These are phyloP conservation scores for Globisporangium spiculum DNA, from an alignment of 352 stramenopile species.

Conservation along the genomic window DNA sequence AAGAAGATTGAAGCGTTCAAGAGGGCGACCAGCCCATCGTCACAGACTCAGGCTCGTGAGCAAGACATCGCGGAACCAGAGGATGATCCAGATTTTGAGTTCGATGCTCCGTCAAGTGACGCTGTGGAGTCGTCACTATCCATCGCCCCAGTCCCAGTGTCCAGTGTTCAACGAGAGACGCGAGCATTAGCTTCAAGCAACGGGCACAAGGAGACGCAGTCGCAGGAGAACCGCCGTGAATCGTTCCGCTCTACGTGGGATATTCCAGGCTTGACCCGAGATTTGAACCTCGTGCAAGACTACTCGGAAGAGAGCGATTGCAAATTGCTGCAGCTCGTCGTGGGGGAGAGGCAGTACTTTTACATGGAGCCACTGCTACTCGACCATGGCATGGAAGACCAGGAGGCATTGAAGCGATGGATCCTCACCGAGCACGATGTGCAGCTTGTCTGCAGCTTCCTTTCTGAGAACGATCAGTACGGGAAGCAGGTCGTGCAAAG, in stretches of 20 bases:
- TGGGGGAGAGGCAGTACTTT: slow-evolving; percentile 75
- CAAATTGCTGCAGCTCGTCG: slow-evolving; percentile 52
- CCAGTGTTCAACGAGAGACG: neutral
- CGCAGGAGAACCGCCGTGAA: slow-evolving; percentile 19
- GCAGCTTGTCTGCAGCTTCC: slow-evolving; percentile 32
- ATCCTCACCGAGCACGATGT: slow-evolving; percentile 39
- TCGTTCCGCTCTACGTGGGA: slow-evolving; percentile 64
- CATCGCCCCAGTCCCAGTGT: neutral
- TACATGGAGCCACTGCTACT: slow-evolving; percentile 57
- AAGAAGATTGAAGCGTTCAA: slow-evolving; percentile 36
- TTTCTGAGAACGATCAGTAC: slow-evolving; percentile 24
- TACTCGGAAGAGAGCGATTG: slow-evolving; percentile 68
- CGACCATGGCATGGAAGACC: slow-evolving; percentile 19
- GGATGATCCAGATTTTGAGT: neutral
- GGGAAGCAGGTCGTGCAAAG: slow-evolving; percentile 29
- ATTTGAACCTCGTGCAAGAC: slow-evolving; percentile 79
- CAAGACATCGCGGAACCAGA: neutral
- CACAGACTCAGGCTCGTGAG: neutral
- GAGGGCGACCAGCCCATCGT: slow-evolving; percentile 29
- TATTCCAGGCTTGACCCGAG: slow-evolving; percentile 47
- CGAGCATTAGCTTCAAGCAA: neutral
- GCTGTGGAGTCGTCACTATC: neutral
- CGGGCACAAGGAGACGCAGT: neutral
- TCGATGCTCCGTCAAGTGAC: neutral
- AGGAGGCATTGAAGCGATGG: slow-evolving; percentile 29